Evolutionary conservation across 371 early-diverging fungal genomes (phyloP), one percentile per base, ranked within the genome.

Genomic region (Dinochytrium kinnereticum): DNA sequence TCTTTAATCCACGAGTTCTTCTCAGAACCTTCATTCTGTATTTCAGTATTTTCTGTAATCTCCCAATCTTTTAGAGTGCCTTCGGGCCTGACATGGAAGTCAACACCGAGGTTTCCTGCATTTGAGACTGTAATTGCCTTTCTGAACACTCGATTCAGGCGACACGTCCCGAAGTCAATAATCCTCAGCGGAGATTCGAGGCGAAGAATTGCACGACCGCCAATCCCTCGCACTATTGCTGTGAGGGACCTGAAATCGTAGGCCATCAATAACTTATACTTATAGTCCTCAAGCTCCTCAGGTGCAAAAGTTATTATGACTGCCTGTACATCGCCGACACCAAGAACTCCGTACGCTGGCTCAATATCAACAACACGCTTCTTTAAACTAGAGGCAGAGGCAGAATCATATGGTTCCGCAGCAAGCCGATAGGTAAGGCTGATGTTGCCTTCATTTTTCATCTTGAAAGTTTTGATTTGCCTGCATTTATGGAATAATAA

Each of bases 401-500:
- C 51, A 13, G 15, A 19, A 24, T 75, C 50, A 19, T 64, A n/a
- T 21, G 70, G 30, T 30, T 75, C 80, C 19, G 83, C 39, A 26
- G 59, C 71, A 34, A 87, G 38, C 24, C 53, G 19, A 69, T 74
- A 86, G 15, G 80, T 72, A 3, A 88, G 72, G 38, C 40, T 69
- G 57, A 86, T 87, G 61, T 87, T 88, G n/a, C 88, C 88, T 30
- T 82, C 82, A 61, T 88, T 88, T 33, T 70, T 71, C 68, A 88
- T 78, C 19, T 15, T 78, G 70, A 88, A 85, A 17, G 75, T 70
- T 68, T 79, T 82, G 51, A 72, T 79, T 51, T 66, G 66, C 30
- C 66, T 66, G 26, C 26, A 66, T n/a, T n/a, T n/a, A n/a, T n/a
- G n/a, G n/a, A 15, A 40, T 38, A 40, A 21, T 40, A 24, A 44